These are phyloP conservation scores for Camelina sativa DNA, from an alignment of 345 rosid species.

Conservation along the genomic window DNA sequence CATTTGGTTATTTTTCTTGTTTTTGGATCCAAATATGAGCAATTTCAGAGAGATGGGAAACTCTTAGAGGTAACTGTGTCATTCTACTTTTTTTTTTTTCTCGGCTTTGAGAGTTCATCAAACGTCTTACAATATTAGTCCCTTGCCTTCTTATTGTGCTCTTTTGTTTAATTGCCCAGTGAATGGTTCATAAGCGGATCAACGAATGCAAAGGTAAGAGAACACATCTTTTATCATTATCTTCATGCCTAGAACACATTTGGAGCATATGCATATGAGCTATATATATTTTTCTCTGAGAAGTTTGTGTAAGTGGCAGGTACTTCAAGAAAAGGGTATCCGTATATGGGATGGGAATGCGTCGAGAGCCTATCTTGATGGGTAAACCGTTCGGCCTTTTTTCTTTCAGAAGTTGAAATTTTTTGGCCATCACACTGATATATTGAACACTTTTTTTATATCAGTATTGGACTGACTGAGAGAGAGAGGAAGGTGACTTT, in stretches of 20 bases:
- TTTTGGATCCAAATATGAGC: no score
- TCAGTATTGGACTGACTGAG: slow-evolving; percentile 79
- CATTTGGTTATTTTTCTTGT: no score
- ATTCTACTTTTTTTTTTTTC: no score
- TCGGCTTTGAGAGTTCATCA: no score
- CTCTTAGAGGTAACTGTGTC: no score
- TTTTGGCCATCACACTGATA: background rate
- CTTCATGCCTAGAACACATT: background rate
- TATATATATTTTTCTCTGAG: slow-evolving; percentile 19
- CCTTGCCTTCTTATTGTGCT: no score
- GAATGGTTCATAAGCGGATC: slow-evolving; percentile 96
- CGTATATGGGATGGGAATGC: slow-evolving; percentile 98
- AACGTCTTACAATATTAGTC: no score
- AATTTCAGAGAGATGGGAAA: no score
- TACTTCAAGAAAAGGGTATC: slow-evolving; percentile 90
- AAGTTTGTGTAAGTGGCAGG: slow-evolving; percentile 50
- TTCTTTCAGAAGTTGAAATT: slow-evolving; percentile 1
- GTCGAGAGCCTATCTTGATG: slow-evolving; percentile 86
- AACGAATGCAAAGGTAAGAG: slow-evolving; percentile 82
- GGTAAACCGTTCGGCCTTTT: slow-evolving; percentile 56
- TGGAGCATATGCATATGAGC: slow-evolving; percentile 1
- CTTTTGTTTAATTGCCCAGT: no score
- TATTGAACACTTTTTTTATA: slow-evolving; percentile 14
- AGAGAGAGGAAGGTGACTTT: slow-evolving; percentile 91
- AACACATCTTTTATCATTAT: slow-evolving; percentile 4